phyloP scores from a whole-genome alignment of 306 rosid genomes.

The Lathyrus aphaca region DNA sequence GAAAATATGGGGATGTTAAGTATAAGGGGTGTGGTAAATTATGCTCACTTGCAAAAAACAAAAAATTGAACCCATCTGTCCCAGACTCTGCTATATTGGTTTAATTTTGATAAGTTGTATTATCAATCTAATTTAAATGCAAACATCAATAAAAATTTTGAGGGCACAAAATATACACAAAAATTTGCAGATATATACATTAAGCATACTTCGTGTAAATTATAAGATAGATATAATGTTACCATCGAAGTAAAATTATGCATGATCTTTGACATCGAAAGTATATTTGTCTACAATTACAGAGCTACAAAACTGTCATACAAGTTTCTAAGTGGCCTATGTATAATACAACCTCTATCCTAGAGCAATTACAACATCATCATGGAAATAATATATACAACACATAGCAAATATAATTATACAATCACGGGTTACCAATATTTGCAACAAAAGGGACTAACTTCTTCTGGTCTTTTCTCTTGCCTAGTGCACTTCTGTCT shows the following conservation, averaged over 20 bases:
- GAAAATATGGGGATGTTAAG: no score
- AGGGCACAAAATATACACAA: neutral
- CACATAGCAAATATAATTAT: slow-evolving; percentile 40
- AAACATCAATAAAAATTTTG: no score
- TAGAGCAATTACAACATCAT: slow-evolving; percentile 43
- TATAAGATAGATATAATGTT: neutral
- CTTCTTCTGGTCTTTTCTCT: slow-evolving; percentile 83
- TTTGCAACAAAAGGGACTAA: slow-evolving; percentile 87
- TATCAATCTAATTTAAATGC: no score
- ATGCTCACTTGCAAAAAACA: no score
- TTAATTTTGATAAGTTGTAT: no score
- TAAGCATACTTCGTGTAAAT: neutral
- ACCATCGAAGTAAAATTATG: slow-evolving; percentile 27
- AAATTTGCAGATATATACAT: neutral
- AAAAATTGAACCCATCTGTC: no score
- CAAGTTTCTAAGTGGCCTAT: slow-evolving; percentile 36
- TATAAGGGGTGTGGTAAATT: no score
- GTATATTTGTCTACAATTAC: slow-evolving; percentile 43
- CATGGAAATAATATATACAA: slow-evolving; percentile 43
- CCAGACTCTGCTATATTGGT: no score
- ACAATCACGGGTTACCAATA: slow-evolving; percentile 71
- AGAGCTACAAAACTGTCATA: slow-evolving; percentile 48
- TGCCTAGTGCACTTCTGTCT: slow-evolving; percentile 77
- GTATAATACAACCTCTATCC: slow-evolving; percentile 60
- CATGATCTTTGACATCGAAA: slow-evolving; percentile 40